phyloP scores from a whole-genome alignment of 2,329 filamentous ascomycete species.

The Nannizziopsis barbatae region DNA sequence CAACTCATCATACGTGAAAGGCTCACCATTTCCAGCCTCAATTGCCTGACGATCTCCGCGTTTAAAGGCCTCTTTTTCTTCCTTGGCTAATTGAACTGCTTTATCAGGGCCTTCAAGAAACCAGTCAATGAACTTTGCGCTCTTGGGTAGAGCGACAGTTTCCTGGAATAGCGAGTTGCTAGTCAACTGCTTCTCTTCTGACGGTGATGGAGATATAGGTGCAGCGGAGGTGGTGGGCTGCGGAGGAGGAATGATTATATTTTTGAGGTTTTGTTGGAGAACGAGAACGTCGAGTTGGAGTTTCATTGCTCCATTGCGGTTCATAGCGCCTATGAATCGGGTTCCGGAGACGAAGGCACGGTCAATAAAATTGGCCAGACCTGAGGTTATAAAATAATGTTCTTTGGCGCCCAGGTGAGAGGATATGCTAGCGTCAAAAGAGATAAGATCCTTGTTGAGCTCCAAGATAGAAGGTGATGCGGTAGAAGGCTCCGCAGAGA shows the following conservation, averaged over 20 bases:
- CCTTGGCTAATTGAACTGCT: constrained; percentile 35
- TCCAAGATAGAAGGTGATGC: constrained; percentile 58
- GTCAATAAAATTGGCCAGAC: constrained; percentile 69
- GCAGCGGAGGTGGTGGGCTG: not conserved
- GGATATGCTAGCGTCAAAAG: constrained; percentile 72
- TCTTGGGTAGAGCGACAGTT: constrained; percentile 33
- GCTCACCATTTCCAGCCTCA: constrained; percentile 31
- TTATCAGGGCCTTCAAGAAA: constrained; percentile 39
- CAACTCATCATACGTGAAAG: constrained; percentile 38
- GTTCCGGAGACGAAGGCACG: constrained; percentile 63
- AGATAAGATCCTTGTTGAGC: constrained; percentile 73
- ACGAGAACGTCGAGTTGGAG: constrained; percentile 93
- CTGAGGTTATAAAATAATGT: constrained; percentile 61
- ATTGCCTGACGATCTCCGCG: constrained; percentile 26
- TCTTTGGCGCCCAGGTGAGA: constrained; percentile 61
- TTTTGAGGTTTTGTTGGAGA: constrained; percentile 91
- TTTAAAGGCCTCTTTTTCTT: constrained; percentile 32
- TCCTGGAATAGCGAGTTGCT: constrained; percentile 21
- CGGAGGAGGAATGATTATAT: constrained; percentile 48
- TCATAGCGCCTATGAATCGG: constrained; percentile 66
- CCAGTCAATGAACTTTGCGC: constrained; percentile 39
- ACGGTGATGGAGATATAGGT: constrained; percentile 4
- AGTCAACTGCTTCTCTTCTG: constrained; percentile 10
- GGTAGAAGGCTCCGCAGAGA: constrained; percentile 33
- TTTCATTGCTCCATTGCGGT: constrained; percentile 66